Conservation (phyloP, 23 red algal species). For the Chondrus crispus region DNA sequence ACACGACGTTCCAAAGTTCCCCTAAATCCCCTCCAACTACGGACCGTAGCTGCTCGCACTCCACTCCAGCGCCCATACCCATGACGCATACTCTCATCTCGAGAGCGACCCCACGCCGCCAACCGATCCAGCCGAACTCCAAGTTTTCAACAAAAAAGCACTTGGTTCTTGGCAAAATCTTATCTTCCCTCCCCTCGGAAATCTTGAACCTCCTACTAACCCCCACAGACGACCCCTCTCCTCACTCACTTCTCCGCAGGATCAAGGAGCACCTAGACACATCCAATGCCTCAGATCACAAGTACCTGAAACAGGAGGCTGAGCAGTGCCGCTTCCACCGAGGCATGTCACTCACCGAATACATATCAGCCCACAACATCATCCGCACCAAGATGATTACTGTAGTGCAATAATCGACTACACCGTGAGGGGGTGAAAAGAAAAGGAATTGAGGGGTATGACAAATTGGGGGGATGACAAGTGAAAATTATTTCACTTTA, state of each 20-base stretch:
- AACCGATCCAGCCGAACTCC: not conserved
- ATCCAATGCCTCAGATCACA: not conserved
- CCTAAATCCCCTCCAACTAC: not conserved
- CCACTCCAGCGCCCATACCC: not conserved
- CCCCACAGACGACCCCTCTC: not conserved
- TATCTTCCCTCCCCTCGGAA: not conserved
- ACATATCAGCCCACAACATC: too few species aligned
- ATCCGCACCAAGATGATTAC: too few species aligned
- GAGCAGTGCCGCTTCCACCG: too few species aligned
- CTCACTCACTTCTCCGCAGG: not conserved
- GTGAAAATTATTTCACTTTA: too few species aligned
- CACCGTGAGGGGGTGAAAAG: too few species aligned
- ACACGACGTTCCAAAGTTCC: too few species aligned
- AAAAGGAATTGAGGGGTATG: too few species aligned
- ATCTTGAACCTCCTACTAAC: not conserved
- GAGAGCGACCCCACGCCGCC: not conserved
- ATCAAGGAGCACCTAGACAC: not conserved
- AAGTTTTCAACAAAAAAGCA: not conserved
- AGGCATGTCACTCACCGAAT: too few species aligned
- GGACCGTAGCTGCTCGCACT: not conserved
- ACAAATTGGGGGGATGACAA: too few species aligned
- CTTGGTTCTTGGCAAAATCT: not conserved
- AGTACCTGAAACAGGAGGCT: not conserved
- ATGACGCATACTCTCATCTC: not conserved
- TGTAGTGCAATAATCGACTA: too few species aligned